A percentile compares a stretch with the other conserved stretches of the same genome.
These are phyloP conservation scores for Pichia sp. DNA, from an alignment of 1,139 yeast species.

Conservation along the genomic window DNA sequence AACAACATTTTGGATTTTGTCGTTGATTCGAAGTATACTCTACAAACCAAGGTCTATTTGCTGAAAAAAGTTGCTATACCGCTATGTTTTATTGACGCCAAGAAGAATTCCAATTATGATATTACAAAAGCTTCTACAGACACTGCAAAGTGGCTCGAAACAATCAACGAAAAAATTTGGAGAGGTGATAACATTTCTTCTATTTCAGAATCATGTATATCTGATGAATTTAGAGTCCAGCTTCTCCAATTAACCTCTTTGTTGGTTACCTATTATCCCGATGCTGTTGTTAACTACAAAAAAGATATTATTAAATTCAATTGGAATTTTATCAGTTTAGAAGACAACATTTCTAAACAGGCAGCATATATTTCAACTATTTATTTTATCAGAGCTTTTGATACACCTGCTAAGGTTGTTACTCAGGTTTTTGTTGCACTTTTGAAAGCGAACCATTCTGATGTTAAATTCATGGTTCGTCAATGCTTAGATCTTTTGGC, in stretches of 20 bases:
- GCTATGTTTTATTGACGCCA: constrained; percentile 55
- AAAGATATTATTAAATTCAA: constrained; percentile 89
- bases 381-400: constrained; percentile 79
- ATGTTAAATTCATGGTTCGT: constrained; percentile 73
- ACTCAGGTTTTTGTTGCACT: constrained; percentile 90
- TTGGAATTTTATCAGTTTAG: constrained; percentile 88
- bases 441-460: constrained; percentile 77
- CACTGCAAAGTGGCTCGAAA: constrained; percentile 53
- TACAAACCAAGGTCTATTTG: constrained; percentile 54
- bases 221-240: constrained; percentile 71
- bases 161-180: constrained; percentile 67
- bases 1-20: constrained; percentile 40
- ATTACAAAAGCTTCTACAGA: constrained; percentile 32
- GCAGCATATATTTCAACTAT: constrained; percentile 89
- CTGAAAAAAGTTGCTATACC: constrained; percentile 61
- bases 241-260: constrained; percentile 76
- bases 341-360: constrained; percentile 84
- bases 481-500: constrained; percentile 87
- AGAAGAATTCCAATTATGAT: constrained; percentile 38
- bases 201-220: constrained; percentile 45
- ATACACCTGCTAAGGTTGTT: constrained; percentile 82
- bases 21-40: constrained; percentile 33
- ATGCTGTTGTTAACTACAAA: constrained; percentile 50
- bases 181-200: constrained; percentile 36
- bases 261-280: constrained; percentile 63